Conservation (phyloP, 306 rosid species). For the Cucumis cinereus region DNA sequence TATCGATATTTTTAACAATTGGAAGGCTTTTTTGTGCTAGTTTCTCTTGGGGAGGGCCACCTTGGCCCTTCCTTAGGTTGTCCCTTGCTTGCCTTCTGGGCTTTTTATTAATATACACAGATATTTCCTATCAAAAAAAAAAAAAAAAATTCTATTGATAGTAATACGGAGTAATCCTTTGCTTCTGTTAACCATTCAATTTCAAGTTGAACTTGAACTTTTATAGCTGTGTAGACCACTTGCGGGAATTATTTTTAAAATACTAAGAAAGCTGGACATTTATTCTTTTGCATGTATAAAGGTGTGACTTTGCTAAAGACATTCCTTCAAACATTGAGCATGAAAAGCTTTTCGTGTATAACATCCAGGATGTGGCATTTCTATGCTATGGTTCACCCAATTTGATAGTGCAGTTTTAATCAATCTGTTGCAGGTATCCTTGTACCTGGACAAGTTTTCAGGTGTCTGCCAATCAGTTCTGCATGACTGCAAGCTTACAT, state of each 20-base stretch:
- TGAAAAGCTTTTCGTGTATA: not conserved
- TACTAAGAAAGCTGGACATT: not conserved
- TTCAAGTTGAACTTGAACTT: not conserved
- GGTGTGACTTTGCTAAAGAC: not conserved
- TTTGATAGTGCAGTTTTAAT: not conserved
- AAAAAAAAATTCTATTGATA: not conserved
- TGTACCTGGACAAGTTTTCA: conserved; percentile 91
- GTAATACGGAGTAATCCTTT: not conserved
- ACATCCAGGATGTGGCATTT: not conserved
- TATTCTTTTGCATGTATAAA: not conserved
- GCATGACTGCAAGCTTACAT: conserved; percentile 94
- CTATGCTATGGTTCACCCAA: not conserved
- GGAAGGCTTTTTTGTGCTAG: too few relatives aligned
- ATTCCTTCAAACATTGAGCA: not conserved
- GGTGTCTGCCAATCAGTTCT: conserved; percentile 90
- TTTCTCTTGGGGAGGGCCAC: too few relatives aligned
- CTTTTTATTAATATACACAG: too few relatives aligned
- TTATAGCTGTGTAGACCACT: not conserved
- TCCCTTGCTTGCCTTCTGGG: too few relatives aligned
- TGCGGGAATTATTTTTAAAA: not conserved
- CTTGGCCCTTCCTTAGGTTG: too few relatives aligned
- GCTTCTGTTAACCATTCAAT: not conserved
- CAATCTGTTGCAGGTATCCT: conserved; percentile 61
- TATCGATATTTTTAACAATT: too few relatives aligned
- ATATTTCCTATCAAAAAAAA: too few relatives aligned